Percentiles rank a stretch among this genome's conserved stretches.
phyloP scores from a whole-genome alignment of 2,329 filamentous ascomycete species.

The Tolypocladium sp. region DNA sequence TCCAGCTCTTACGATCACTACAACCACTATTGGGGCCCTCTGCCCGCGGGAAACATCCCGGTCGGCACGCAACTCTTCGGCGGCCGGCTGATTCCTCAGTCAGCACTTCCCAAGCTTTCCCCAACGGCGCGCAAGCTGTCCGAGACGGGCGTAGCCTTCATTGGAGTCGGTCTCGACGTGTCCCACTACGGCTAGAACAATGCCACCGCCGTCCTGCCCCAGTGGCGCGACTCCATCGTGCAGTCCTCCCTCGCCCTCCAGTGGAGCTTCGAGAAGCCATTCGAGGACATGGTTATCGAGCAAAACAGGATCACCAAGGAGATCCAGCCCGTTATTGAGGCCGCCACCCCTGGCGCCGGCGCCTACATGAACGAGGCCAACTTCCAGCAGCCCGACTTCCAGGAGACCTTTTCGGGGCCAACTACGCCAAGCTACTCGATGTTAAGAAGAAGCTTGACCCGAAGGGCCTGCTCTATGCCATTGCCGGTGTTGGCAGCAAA shows the following conservation, averaged over 20 bases:
- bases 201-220: constrained; percentile 28
- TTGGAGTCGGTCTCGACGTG: constrained; percentile 17
- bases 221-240: constrained; percentile 27
- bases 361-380: constrained; percentile 44
- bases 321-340: constrained; percentile 15
- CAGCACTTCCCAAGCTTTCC: constrained; percentile 14
- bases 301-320: constrained; percentile 20
- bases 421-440: constrained; percentile 28
- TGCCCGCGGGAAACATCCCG: constrained; percentile 24
- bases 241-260: constrained; percentile 17
- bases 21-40: constrained; percentile 29
- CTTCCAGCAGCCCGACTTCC: constrained; percentile 34
- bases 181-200: constrained; percentile 12
- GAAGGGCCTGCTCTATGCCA: constrained; percentile 36
- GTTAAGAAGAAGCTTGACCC: constrained; percentile 42
- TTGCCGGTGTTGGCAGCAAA: constrained; percentile 40
- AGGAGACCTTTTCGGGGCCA: constrained; percentile 36
- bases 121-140: constrained; percentile 6
- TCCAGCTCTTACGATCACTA: constrained; percentile 29
- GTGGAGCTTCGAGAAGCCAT: constrained; percentile 16
- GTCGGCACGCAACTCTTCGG: constrained; percentile 22
- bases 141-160: constrained; percentile 14
- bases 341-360: constrained; percentile 26
- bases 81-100: constrained; percentile 31
- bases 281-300: constrained; percentile 17